Base-by-base conservation (phyloP, 2,329 filamentous ascomycete genomes). In the Pestalotiopsis sp. region DNA sequence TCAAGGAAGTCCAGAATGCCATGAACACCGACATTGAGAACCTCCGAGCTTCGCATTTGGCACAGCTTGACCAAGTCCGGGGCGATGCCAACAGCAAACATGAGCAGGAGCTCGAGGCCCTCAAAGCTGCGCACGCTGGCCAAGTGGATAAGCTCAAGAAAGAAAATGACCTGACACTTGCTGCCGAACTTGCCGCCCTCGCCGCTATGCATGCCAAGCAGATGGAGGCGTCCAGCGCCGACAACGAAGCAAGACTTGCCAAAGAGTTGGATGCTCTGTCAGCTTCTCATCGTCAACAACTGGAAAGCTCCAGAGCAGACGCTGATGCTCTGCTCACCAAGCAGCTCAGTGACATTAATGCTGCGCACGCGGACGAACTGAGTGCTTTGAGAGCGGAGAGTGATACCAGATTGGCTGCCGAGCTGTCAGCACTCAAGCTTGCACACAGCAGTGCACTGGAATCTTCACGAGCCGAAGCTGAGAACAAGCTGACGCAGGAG, bases 361-460 rank as follows among this genome's bases (percentile, higher is more conserved):
- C 52, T 17, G 52, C 52, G 4, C 67, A 70, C 57, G 20, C 14
- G 4, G 45, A 67, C n/a, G 31, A 68, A 58, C 31, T 70, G 14
- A n/a, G 38, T 9, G 20, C 69, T 31, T 31, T 65, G 13, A 58
- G 60, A 38, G 45, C 60, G 2, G 70, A 75, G 9, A 69, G 68
- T 11, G 70, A 74, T 20, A 71, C 71, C 1, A 58, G 69, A 11
- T 73, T 73, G 45, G 67, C 73, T n/a, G 67, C 70, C 25, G 76
- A 74, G n/a, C 68, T 76, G 45, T 74, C 75, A 41, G 66, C 72
- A 7, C 72, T 79, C 14, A 65, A 72, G 23, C 72, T 69, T 45
- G 70, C 73, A 3, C 77, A 79, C 60, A 62, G 68, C 59, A 77
- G 74, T 45, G 69, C 78, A 60, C 68, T 79, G 4, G 73, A 75